Evolutionary conservation across 305 asterid genomes (phyloP), one percentile per base, ranked within the genome.

Genomic region (Solanum chacoense): DNA sequence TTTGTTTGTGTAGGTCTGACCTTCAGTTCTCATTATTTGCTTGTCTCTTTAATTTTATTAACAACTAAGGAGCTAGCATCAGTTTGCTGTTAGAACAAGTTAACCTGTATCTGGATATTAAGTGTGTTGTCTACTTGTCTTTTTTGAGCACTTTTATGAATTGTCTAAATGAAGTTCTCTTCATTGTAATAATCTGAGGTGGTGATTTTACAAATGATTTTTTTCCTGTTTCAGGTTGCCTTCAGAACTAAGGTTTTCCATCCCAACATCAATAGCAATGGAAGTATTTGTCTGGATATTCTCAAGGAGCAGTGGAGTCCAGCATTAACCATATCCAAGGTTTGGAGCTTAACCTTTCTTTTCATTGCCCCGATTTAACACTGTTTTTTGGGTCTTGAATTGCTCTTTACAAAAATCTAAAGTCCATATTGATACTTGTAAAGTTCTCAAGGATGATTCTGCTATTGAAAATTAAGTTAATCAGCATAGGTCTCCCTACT

Each of bases 271-370:
- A 95, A 95, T 87, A 95, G 98, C 93, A 95, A 95, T 22, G 98
- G 98, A 89, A 96, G 98, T 89, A 96, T 96, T 75, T 95, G 98
- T 88, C 95, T 96, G 88, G 98, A 96, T 90, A 96, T 96, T 91
- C 95, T 96, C n/a, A 96, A 95, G 86, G 98, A 96, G 90, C 98
- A 95, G 81, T 96, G 98, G 98, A 96, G 98, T 77, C 98, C 98
- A 8, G 98, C 98, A 42, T 86, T 96, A 89, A 96, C 98, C 89
- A 94, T 96, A 88, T 95, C 98, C 16, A 96, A 96, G 98, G 98
- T 96, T 88, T 45, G 88, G 45, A 55, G 32, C 74, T 55, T 84
- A 11, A 20, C 74, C 45, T 84, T 81, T 20, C 40, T 50, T 83
- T 84, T 55, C 45, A 11, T 84, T 20, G 32, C 74, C 37, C 37